phyloP scores from a whole-genome alignment of 305 asterid species.

The Plantago coronopus region DNA sequence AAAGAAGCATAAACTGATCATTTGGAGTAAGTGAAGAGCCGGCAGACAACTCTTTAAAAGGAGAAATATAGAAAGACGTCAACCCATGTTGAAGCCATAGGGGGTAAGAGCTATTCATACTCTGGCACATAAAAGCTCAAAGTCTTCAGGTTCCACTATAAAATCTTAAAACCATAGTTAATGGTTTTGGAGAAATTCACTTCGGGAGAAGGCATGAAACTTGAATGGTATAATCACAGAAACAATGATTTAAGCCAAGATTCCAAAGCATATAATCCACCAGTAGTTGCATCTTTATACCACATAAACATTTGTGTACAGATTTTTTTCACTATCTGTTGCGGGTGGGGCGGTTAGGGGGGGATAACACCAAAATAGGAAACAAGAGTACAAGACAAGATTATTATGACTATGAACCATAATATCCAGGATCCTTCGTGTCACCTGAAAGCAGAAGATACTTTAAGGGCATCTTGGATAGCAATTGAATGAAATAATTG shows the following conservation, averaged over 20 bases:
- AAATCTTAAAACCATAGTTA: too few species aligned
- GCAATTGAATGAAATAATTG: too few species aligned
- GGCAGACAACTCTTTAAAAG: neutral
- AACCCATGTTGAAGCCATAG: neutral
- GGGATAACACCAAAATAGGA: neutral
- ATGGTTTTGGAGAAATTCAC: too few species aligned
- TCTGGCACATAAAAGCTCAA: too few species aligned
- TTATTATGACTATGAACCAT: too few species aligned
- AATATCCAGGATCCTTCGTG: neutral
- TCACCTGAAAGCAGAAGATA: neutral
- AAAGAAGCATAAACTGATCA: neutral
- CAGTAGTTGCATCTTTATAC: neutral
- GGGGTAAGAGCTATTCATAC: neutral
- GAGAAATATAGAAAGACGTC: neutral
- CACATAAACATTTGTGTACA: too few species aligned
- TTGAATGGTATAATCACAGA: neutral
- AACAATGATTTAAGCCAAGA: neutral
- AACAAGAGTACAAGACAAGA: neutral
- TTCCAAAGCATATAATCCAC: neutral
- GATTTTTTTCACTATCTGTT: too few species aligned
- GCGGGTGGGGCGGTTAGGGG: neutral
- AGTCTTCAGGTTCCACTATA: too few species aligned
- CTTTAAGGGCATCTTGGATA: neutral
- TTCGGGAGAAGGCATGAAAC: neutral
- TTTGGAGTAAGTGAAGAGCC: neutral